A percentile compares a stretch with the other conserved stretches of the same genome.
phyloP scores from a whole-genome alignment of 1,139 yeast species.

The Blastobotrys raffinosifermentans region DNA sequence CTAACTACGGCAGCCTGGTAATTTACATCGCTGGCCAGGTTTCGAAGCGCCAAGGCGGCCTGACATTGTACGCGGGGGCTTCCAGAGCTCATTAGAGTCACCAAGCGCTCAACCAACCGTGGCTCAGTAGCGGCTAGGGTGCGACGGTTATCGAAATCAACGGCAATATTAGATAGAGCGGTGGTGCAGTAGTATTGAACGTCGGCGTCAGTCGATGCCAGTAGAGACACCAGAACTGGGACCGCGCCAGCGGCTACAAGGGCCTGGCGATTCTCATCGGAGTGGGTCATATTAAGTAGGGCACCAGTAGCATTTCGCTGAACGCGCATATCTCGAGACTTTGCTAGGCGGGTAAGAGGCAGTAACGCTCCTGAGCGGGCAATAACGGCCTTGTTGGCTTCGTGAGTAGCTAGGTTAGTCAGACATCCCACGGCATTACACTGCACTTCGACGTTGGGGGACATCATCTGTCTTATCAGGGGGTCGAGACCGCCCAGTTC shows the following conservation, averaged over 20 bases:
- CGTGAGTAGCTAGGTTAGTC: slow-evolving; percentile 97
- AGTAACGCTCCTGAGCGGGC: slow-evolving; percentile 96
- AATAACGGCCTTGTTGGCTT: slow-evolving; percentile 90
- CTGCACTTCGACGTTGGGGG: slow-evolving; percentile 94
- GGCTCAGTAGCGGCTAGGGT: slow-evolving; percentile 90
- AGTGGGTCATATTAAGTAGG: slow-evolving; percentile 93
- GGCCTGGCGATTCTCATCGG: slow-evolving; percentile 93
- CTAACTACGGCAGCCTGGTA: slow-evolving; percentile 94
- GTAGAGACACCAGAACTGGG: slow-evolving; percentile 86
- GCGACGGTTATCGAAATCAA: slow-evolving; percentile 84
- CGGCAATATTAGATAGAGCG: slow-evolving; percentile 94
- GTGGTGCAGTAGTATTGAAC: slow-evolving; percentile 98
- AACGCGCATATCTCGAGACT: slow-evolving; percentile 89
- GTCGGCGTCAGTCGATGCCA: slow-evolving; percentile 86
- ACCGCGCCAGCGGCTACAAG: slow-evolving; percentile 97
- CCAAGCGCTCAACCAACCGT: slow-evolving; percentile 82
- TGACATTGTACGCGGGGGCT: slow-evolving; percentile 94
- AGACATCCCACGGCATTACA: slow-evolving; percentile 99
- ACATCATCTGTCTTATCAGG: slow-evolving; percentile 93
- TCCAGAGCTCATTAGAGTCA: slow-evolving; percentile 85
- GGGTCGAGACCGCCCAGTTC: slow-evolving; percentile 99
- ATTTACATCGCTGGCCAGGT: slow-evolving; percentile 84
- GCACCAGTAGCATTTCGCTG: slow-evolving; percentile 99
- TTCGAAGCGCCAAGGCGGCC: slow-evolving; percentile 92
- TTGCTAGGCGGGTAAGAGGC: slow-evolving; percentile 90